phyloP scores from a whole-genome alignment of 1,284 basidiomycete genomes.

The Agroathelia rolfsii region DNA sequence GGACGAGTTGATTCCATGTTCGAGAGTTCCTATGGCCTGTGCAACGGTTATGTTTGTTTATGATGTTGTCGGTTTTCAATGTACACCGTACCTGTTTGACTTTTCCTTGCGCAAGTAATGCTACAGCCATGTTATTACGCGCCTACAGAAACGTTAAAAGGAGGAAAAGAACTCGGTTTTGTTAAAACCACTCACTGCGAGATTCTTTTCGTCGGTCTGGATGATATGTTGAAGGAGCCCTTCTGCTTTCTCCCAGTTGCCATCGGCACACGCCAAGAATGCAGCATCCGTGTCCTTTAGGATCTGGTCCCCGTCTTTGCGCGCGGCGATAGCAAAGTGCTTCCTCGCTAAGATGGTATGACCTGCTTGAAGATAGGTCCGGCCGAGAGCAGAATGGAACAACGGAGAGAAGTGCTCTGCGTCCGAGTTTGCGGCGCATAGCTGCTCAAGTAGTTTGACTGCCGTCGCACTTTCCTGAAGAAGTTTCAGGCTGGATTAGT shows the following conservation, averaged over 20 bases:
- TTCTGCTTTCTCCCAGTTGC: constrained; percentile 53
- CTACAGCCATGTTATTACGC: constrained; percentile 67
- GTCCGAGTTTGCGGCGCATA: constrained; percentile 37
- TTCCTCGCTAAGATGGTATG: constrained; percentile 45
- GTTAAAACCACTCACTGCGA: constrained; percentile 45
- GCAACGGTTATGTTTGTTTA: not conserved
- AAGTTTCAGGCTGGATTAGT: constrained; percentile 1
- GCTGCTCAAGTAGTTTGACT: constrained; percentile 48
- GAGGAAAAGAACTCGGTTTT: not conserved
- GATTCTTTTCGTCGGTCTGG: constrained; percentile 43
- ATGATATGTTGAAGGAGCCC: constrained; percentile 34
- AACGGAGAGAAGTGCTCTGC: too few relatives aligned
- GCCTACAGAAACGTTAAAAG: constrained; percentile 33
- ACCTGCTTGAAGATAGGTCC: constrained; percentile 68
- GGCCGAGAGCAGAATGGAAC: constrained; percentile 54
- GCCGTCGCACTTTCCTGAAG: constrained; percentile 63
- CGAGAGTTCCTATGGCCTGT: constrained; percentile 59
- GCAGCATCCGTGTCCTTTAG: constrained; percentile 53
- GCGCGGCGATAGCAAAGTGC: constrained; percentile 42
- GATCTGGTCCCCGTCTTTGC: constrained; percentile 26
- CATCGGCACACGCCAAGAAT: constrained; percentile 51
- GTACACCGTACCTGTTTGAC: constrained; percentile 45
- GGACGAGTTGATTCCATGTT: constrained; percentile 46
- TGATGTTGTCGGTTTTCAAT: too few relatives aligned
- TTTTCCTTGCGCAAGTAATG: constrained; percentile 56